Evolutionary conservation across 371 early-diverging fungal species (phyloP), one percentile per base, ranked within the genome.

Genomic region (Funneliformis caledonium): DNA sequence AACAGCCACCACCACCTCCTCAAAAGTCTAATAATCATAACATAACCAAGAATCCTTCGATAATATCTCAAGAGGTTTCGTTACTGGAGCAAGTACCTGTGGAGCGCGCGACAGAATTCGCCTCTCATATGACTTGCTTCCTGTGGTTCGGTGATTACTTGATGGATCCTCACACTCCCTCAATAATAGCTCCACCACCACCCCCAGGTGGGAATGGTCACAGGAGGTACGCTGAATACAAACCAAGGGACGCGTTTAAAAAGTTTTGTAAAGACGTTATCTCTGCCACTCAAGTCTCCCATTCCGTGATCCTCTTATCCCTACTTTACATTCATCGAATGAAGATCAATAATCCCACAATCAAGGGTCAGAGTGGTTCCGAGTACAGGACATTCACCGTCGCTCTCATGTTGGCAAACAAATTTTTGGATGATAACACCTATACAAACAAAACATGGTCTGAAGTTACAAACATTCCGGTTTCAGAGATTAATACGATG

Each of bases 321-420:
- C 68, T 92, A 60, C 88, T 91, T 82, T 92, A 91, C 64, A 92
- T 91, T 80, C 89, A 90, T 62, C 89, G 89, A 86, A 83, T 92
- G 19, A 81, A 90, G 47, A 89, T 89, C 78, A 88, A 87, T 43
- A 90, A 90, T 76, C 92, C 92, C 0, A 85, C 83, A 61, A 91
- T 91, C 45, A 90, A 91, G 82, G 91, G 91, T 74, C 91, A 90
- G 2, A 91, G 86, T 60, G 94, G 94, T 45, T 93, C 94, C 37
- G 95, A 95, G 83, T 94, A 92, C 81, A 88, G 93, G 67, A 81
- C 94, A 61, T 93, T 94, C 80, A 93, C 93, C 1, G 94, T 94
- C 11, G 93, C 95, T 10, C 83, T 95, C 31, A 93, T 95, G 93
- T 82, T 85, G 84, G 93, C 90, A 12, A 91, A 91, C 82, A 93